Evolutionary conservation across 2,329 filamentous ascomycete genomes (phyloP), one percentile per base, ranked within the genome.

Genomic region (Aspergillus aculeatinus): DNA sequence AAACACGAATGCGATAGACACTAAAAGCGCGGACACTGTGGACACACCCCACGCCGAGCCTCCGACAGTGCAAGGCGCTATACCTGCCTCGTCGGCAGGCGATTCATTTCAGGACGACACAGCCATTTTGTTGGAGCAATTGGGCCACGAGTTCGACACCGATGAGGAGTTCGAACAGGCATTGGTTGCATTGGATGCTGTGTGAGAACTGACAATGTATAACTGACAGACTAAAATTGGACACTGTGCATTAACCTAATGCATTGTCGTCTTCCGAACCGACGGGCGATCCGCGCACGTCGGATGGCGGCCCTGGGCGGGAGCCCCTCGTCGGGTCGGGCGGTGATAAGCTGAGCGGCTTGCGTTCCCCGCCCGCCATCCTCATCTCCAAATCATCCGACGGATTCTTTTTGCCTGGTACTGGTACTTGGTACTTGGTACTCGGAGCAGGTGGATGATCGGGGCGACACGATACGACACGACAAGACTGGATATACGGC

Each of bases 31-130:
- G 4, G 14, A 16, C 19, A 2, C 4, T 14, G 9, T 23, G 33
- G 33, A 44, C 1, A 21, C 9, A 44, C n/a, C 6, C 27, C 35
- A 48, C 51, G 27, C 48, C 14, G 48, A 53, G 11, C 51, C 11
- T 48, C 6, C 25, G 33, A 21, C 48, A 14, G 23, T 54, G 49
- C n/a, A 14, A 53, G 42, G 44, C 16, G 19, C 33, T 12, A 44
- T 55, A 19, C 53, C 56, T 19, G 31, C 27, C 7, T 29, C 66
- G 25, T 60, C 68, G 23, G 55, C 63, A 23, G 59, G 57, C 42
- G 67, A 70, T 14, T 75, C 74, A 5, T 76, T 76, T 50, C 67
- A 67, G 44, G 73, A 76, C 12, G 74, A 76, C 14, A 76, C 74
- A 6, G 72, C 74, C 2, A 62, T 69, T 19, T 66, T 71, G 4